A percentile compares a stretch with the other conserved stretches of the same genome.
Evolutionary conservation across 2,329 filamentous ascomycete species (phyloP).

Genomic region (Calonectria pauciramosa): DNA sequence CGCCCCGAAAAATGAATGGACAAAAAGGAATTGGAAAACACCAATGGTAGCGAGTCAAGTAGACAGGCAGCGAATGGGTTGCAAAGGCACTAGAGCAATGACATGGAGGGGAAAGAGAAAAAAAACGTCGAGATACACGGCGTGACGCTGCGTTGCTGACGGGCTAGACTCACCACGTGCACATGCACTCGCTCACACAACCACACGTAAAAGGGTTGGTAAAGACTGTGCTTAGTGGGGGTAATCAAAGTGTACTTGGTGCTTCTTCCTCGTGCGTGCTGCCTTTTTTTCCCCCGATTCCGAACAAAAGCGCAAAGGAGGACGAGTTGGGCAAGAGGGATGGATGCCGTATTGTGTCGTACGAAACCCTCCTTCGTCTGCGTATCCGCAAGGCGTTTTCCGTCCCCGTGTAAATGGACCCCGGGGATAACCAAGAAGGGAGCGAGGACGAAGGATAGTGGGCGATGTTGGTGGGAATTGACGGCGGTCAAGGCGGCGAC

Average conservation of each 20-base stretch:
- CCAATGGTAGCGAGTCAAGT: not conserved
- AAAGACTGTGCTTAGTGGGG: conserved; percentile 5
- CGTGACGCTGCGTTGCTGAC: not conserved
- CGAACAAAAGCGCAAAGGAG: not conserved
- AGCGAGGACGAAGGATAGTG: not conserved
- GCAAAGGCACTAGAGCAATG: not conserved
- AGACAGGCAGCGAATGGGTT: not conserved
- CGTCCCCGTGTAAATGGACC: not conserved
- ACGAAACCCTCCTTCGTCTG: no score
- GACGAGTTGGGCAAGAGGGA: not conserved
- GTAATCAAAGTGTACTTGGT: not conserved
- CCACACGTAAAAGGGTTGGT: not conserved
- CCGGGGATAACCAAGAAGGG: not conserved
- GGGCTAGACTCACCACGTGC: conserved; percentile 8
- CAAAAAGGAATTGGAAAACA: not conserved
- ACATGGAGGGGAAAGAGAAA: not conserved
- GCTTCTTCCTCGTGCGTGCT: conserved; percentile 38
- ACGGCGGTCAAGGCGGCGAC: not conserved
- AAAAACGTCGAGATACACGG: not conserved
- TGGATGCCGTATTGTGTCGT: not conserved
- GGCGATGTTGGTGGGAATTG: not conserved
- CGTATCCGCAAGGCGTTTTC: not conserved
- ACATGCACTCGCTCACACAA: conserved; percentile 10
- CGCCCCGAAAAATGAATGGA: no score
- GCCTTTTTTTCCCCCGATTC: not conserved